Percentiles rank a stretch among this genome's conserved stretches.
These are phyloP conservation scores for Oenanthe sinensis DNA, from an alignment of 129 eudicot genomes.

Conservation along the genomic window DNA sequence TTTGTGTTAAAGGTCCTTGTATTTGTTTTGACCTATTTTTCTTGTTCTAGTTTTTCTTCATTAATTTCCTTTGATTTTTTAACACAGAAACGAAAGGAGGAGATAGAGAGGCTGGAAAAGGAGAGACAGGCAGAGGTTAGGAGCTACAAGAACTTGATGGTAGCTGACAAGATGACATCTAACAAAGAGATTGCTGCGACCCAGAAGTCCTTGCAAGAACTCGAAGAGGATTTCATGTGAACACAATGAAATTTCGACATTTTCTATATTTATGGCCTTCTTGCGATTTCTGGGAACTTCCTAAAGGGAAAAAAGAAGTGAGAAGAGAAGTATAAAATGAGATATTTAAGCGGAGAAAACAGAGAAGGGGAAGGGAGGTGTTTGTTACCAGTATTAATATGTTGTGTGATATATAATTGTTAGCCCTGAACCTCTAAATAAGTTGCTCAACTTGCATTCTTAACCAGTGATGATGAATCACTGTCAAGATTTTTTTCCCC, in stretches of 20 bases:
- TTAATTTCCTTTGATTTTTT: not conserved
- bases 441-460: not conserved
- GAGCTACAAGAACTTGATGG: conserved; percentile 99
- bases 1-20: not conserved
- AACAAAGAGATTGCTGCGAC: conserved; percentile 79
- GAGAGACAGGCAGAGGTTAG: conserved; percentile 81
- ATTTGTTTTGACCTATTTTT: not conserved
- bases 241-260: not conserved
- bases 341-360: not conserved
- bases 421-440: conserved; percentile 8
- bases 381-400: not conserved
- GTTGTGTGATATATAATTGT: conserved; percentile 3
- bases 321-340: not conserved
- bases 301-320: not conserved
- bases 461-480: not conserved
- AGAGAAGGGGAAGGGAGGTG: conserved; percentile 1
- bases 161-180: conserved; percentile 97
- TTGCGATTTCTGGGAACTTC: not conserved
- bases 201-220: conserved; percentile 75
- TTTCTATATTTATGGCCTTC: not conserved
- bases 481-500: not conserved
- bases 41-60: not conserved
- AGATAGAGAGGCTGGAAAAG: conserved; percentile 80
- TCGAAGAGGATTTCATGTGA: conserved; percentile 96
- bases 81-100: conserved; percentile 80